Evolutionary conservation across 139 green algal genomes (phyloP).

Genomic region (Ulvella scutata): DNA sequence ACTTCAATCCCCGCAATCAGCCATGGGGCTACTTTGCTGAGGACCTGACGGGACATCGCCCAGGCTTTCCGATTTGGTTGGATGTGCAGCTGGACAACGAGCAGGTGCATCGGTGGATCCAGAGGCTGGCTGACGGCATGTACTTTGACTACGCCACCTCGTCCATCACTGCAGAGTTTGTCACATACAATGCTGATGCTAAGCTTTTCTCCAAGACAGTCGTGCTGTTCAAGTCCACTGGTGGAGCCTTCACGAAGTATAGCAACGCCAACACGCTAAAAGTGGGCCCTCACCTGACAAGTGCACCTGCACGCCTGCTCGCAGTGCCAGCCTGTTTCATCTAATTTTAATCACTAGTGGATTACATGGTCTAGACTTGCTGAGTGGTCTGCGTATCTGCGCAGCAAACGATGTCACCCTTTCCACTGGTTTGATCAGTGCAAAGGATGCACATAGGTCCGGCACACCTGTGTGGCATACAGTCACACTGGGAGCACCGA

Average conservation of each 20-base stretch:
- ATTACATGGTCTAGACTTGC: too few relatives aligned
- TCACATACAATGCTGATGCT: constrained; percentile 72
- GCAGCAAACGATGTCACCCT: too few relatives aligned
- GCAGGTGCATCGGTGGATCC: constrained; percentile 24
- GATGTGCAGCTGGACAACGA: constrained; percentile 56
- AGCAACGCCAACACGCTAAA: not conserved
- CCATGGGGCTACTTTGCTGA: constrained; percentile 54
- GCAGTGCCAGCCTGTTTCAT: too few relatives aligned
- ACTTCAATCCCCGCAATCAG: constrained; percentile 46
- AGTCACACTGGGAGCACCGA: too few relatives aligned
- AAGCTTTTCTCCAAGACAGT: constrained; percentile 31
- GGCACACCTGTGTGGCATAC: too few relatives aligned
- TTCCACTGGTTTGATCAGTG: too few relatives aligned
- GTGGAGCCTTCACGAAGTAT: not conserved
- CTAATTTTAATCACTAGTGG: too few relatives aligned
- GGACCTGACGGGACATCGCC: constrained; percentile 17
- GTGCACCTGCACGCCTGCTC: too few relatives aligned
- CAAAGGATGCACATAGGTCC: too few relatives aligned
- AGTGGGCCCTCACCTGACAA: too few relatives aligned
- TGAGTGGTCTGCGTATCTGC: too few relatives aligned
- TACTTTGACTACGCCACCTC: constrained; percentile 51
- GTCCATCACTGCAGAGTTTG: constrained; percentile 33
- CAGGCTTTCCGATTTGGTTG: constrained; percentile 51
- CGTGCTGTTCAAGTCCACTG: not conserved
- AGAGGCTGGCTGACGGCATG: constrained; percentile 46